Evolutionary conservation across 345 rosid genomes (phyloP).

Genomic region (Turnera subulata): DNA sequence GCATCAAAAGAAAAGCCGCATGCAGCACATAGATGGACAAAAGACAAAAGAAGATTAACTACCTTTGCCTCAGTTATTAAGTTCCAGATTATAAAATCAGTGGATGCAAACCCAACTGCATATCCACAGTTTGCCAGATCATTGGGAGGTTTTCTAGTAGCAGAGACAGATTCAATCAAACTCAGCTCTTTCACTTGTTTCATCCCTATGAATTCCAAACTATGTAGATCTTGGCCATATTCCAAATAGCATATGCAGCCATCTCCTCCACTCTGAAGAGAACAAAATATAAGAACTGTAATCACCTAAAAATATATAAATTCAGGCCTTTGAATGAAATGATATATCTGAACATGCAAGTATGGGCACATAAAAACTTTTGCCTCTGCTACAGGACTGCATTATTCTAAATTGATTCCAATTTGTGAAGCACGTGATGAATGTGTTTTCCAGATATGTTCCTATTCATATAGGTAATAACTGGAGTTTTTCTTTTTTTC

Average conservation of each 20-base stretch:
- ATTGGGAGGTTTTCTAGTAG: constrained; percentile 26
- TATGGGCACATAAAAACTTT: too few species aligned
- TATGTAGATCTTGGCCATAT: constrained; percentile 50
- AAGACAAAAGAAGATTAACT: constrained; percentile 6
- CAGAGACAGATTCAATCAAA: constrained; percentile 60
- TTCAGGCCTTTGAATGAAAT: too few species aligned
- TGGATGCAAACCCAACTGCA: constrained; percentile 88
- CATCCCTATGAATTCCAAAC: constrained; percentile 80
- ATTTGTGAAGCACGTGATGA: not conserved
- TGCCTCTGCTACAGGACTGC: too few species aligned
- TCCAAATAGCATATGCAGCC: constrained; percentile 93
- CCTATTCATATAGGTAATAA: too few species aligned
- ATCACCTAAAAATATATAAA: not conserved
- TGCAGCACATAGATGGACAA: not conserved
- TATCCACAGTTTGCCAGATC: constrained; percentile 47
- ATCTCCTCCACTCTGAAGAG: constrained; percentile 84
- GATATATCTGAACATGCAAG: too few species aligned
- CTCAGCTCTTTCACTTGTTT: constrained; percentile 88
- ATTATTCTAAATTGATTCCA: too few species aligned
- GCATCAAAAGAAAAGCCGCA: constrained; percentile 15
- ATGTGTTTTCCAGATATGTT: not conserved
- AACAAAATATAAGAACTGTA: constrained; percentile 13
- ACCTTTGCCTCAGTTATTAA: constrained; percentile 74
- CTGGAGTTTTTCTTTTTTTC: too few species aligned
- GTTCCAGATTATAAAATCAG: constrained; percentile 86